A percentile compares a stretch with the other conserved stretches of the same genome.
Evolutionary conservation across 1,284 basidiomycete species (phyloP).

Genomic region (Neotropicomus parvogracilis): DNA sequence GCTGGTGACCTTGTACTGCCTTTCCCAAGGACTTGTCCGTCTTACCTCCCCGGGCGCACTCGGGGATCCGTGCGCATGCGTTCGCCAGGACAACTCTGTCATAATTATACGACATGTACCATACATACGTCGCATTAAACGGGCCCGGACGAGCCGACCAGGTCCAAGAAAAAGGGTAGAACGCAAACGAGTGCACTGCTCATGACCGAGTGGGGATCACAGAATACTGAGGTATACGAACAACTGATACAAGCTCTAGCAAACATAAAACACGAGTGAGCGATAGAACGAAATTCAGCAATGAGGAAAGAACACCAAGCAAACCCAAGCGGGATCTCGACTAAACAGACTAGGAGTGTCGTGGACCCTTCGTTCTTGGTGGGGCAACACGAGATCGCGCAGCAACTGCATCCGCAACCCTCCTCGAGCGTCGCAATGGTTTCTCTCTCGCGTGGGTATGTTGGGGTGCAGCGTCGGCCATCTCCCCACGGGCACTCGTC

Average conservation of each 20-base stretch:
- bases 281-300: constrained; percentile 14
- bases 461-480: constrained; percentile 1
- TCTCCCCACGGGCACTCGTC: constrained; percentile 2
- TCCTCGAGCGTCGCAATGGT: constrained; percentile 58
- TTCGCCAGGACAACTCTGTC: not conserved
- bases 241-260: constrained; percentile 33
- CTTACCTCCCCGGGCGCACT: constrained; percentile 6
- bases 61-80: not conserved
- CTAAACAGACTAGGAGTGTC: constrained; percentile 25
- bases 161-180: constrained; percentile 17
- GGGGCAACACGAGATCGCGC: constrained; percentile 39
- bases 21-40: constrained; percentile 20
- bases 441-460: constrained; percentile 10
- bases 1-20: constrained; percentile 21
- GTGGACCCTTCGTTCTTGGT: constrained; percentile 28
- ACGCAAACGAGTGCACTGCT: constrained; percentile 18
- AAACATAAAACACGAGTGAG: constrained; percentile 10
- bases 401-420: constrained; percentile 58
- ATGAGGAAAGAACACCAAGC: constrained; percentile 1
- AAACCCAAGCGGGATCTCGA: not conserved
- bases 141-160: constrained; percentile 7
- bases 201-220: constrained; percentile 31
- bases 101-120: constrained; percentile 17
- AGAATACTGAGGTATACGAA: constrained; percentile 29
- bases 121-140: constrained; percentile 21